A percentile compares a stretch with the other conserved stretches of the same genome.
Evolutionary conservation across 1,284 basidiomycete genomes (phyloP).

Genomic region (Tilletia walkeri): DNA sequence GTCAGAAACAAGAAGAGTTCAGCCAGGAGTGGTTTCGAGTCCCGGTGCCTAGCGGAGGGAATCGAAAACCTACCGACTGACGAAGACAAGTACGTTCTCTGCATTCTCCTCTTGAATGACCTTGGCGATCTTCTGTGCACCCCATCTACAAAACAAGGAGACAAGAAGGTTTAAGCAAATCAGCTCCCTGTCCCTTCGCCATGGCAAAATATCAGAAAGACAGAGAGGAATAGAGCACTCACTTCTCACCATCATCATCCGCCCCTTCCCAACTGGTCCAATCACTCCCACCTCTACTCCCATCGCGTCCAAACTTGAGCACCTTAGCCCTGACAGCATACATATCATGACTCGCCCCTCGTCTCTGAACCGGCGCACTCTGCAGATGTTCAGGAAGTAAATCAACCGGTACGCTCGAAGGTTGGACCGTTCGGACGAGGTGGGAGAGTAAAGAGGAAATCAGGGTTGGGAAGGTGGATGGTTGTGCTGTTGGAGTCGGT

Average conservation of each 20-base stretch:
- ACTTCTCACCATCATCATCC: slow-evolving; percentile 51
- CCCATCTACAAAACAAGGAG: slow-evolving; percentile 25
- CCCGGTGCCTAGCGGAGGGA: neutral
- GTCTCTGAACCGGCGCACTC: slow-evolving; percentile 10
- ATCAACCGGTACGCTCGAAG: slow-evolving; percentile 31
- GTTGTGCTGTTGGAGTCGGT: slow-evolving; percentile 9
- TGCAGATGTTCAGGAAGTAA: slow-evolving; percentile 33
- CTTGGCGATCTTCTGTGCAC: slow-evolving; percentile 39
- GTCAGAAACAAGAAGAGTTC: neutral
- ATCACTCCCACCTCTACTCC: slow-evolving; percentile 46
- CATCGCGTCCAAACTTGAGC: slow-evolving; percentile 44
- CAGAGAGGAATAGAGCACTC: neutral
- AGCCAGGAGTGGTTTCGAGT: too few species aligned
- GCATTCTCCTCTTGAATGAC: slow-evolving; percentile 45
- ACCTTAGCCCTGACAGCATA: slow-evolving; percentile 47
- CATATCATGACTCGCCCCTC: slow-evolving; percentile 48
- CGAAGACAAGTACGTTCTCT: slow-evolving; percentile 47
- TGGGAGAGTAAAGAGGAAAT: slow-evolving; percentile 41
- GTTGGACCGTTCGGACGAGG: slow-evolving; percentile 46
- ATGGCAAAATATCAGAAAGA: too few species aligned
- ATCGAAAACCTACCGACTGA: slow-evolving; percentile 28
- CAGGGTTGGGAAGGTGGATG: slow-evolving; percentile 17
- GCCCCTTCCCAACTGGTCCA: slow-evolving; percentile 44
- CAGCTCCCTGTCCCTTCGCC: too few species aligned
- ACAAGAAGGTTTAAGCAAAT: neutral